Conservation (phyloP, 352 stramenopile species). For the Aphanomyces astaci region DNA sequence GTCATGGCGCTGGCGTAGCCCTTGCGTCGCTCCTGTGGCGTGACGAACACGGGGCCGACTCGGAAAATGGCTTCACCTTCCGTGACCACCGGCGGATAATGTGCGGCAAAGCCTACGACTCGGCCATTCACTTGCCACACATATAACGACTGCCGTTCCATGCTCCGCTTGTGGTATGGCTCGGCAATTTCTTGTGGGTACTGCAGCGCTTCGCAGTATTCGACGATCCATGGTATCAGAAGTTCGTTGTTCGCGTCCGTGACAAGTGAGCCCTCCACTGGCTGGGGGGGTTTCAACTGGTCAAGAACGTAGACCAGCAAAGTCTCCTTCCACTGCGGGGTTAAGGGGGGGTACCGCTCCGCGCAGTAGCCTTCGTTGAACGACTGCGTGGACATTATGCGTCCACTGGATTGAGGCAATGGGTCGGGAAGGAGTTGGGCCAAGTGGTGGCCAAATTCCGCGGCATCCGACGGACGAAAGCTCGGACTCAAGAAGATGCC, state of each 20-base stretch:
- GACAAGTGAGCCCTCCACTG: no score
- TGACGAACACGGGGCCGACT: constrained; percentile 12
- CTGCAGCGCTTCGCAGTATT: not conserved
- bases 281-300: not conserved
- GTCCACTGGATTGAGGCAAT: not conserved
- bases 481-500: not conserved
- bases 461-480: not conserved
- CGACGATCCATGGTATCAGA: not conserved
- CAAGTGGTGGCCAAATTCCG: not conserved
- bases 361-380: not conserved
- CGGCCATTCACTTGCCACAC: constrained; percentile 5
- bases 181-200: not conserved
- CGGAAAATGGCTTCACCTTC: not conserved
- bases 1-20: constrained; percentile 17
- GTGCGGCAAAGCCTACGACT: not conserved
- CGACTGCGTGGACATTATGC: not conserved
- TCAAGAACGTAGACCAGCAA: not conserved
- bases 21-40: not conserved
- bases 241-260: not conserved
- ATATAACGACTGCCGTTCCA: not conserved
- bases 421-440: not conserved
- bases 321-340: not conserved
- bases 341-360: not conserved
- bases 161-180: not conserved
- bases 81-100: not conserved